Evolutionary conservation across 2,329 filamentous ascomycete genomes (phyloP).

Genomic region (Sordariomycetes sp.): DNA sequence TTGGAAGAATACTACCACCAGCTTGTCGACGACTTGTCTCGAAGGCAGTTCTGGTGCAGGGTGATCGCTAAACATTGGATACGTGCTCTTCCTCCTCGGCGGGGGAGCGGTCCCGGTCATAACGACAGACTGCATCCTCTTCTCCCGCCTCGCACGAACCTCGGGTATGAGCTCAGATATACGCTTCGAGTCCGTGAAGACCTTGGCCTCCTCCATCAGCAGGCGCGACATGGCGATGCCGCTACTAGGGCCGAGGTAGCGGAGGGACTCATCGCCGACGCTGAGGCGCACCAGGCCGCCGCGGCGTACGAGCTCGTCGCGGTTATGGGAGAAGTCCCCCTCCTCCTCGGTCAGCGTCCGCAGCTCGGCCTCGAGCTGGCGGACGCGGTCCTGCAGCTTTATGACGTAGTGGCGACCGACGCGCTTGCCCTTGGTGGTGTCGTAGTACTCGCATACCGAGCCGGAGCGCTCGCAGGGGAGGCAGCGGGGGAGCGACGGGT

Average conservation of each 20-base stretch:
- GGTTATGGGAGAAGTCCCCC: constrained; percentile 52
- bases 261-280: constrained; percentile 72
- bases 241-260: constrained; percentile 86
- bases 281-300: constrained; percentile 76
- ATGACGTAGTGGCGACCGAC: constrained; percentile 90
- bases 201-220: constrained; percentile 92
- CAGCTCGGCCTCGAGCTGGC: constrained; percentile 69
- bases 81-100: constrained; percentile 63
- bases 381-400: constrained; percentile 76
- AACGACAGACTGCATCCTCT: constrained; percentile 42
- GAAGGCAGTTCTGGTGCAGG: constrained; percentile 66
- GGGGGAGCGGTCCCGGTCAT: constrained; percentile 26
- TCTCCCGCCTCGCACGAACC: constrained; percentile 40
- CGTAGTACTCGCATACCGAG: constrained; percentile 88
- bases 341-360: constrained; percentile 68
- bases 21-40: constrained; percentile 57
- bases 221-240: constrained; percentile 90
- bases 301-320: constrained; percentile 76
- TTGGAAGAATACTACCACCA: constrained; percentile 75
- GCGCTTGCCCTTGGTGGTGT: constrained; percentile 72
- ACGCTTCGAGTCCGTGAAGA: constrained; percentile 78
- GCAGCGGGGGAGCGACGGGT: constrained; percentile 82
- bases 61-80: constrained; percentile 77
- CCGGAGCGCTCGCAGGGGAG: constrained; percentile 86
- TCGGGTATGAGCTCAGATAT: constrained; percentile 88